A percentile compares a stretch with the other conserved stretches of the same genome.
These are phyloP conservation scores for Nitzschia sp. DNA, from an alignment of 108 stramenopile species.

Conservation along the genomic window DNA sequence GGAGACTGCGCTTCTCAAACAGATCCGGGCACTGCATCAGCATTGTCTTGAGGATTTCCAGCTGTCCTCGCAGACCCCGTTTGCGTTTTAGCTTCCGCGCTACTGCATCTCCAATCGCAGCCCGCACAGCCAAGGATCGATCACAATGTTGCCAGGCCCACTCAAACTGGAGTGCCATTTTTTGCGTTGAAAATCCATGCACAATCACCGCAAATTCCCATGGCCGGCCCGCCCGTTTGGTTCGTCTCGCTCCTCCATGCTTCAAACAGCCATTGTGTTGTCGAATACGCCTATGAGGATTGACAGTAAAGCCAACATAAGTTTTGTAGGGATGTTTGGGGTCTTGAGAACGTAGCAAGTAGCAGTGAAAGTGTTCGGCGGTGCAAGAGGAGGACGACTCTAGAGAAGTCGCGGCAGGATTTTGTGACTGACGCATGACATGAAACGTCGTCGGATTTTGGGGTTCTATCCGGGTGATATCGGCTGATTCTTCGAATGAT, in stretches of 20 bases:
- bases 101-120: conserved; percentile 44
- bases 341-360: conserved; percentile 50
- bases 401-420: no score
- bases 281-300: conserved; percentile 63
- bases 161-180: conserved; percentile 76
- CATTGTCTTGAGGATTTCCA: conserved; percentile 45
- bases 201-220: conserved; percentile 67
- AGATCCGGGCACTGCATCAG: conserved; percentile 34
- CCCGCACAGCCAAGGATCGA: conserved; percentile 53
- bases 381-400: no score
- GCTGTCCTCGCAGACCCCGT: conserved; percentile 39
- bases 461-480: no score
- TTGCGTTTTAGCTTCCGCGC: conserved; percentile 48
- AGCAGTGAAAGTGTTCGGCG: conserved; percentile 54
- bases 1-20: conserved; percentile 25
- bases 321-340: conserved; percentile 51
- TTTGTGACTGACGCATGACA: no score
- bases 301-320: conserved; percentile 63
- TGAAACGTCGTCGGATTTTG: no score
- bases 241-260: conserved; percentile 65
- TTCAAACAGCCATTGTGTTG: conserved; percentile 81
- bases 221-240: conserved; percentile 64
- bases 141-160: conserved; percentile 83
- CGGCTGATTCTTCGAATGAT: no score
- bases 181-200: conserved; percentile 65